Evolutionary conservation across 352 stramenopile genomes (phyloP), one percentile per base, ranked within the genome.

Genomic region (Peronospora destructor): DNA sequence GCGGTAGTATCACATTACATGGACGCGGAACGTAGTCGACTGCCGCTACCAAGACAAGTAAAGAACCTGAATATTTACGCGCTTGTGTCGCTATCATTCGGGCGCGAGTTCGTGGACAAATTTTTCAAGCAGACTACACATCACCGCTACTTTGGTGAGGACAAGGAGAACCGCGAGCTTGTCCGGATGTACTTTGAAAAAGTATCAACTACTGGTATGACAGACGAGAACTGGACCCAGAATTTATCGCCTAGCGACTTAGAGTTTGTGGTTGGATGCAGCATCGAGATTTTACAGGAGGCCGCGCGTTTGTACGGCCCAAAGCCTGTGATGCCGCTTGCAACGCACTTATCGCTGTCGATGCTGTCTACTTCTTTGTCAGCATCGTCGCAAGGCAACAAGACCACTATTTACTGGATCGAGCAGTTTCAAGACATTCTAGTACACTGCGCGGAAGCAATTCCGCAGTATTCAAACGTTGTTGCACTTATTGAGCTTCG

Each of bases 141-240:
- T 7, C 75, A 88, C 38, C 73, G 68, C 1, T 88, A 78, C 43
- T 76, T 74, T 17, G 76, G 76, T 5, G 76, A 90, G 30, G 72
- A 90, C 19, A 87, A 89, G 44, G 71, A 75, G 46, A 87, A 87
- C 33, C 66, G 66, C 6, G 76, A 88, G 37, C 52, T 89, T 7
- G 63, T 92, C 10, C 70, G 75, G 6, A 75, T 85, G 45, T 91
- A 84, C 45, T 91, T 90, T 53, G 76, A 89, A 53, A 88, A 89
- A 42, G 71, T 88, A 14, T 83, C 76, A 45, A 89, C 77, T 6
- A 79, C 71, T 0, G 71, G 70, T 5, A 85, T 84, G 46, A 69
- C 65, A 0, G 73, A 85, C 28, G 75, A 87, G 43, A 65, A 75
- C 28, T 87, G 75, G 77, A 62, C 70, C 0, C 55, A 68, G 13